Conservation (phyloP, 129 eudicot species). For the Centaurea solstitialis region DNA sequence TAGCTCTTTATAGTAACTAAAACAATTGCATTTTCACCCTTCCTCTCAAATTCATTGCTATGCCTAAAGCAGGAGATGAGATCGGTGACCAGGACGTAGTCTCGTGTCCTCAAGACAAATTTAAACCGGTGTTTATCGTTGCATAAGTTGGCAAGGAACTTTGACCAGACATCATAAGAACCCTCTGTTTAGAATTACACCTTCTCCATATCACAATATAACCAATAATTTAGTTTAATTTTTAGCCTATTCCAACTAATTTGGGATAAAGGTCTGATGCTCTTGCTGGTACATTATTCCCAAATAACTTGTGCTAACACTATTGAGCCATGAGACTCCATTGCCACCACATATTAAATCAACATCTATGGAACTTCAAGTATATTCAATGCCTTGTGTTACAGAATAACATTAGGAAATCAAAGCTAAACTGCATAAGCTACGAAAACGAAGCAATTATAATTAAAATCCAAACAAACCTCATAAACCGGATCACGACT, state of each 20-base stretch:
- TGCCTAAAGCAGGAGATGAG: neutral
- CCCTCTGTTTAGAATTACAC: neutral
- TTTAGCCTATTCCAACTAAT: neutral
- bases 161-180: neutral
- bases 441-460: neutral
- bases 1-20: neutral
- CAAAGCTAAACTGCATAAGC: neutral
- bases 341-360: neutral
- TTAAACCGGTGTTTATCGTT: neutral
- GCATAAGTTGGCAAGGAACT: neutral
- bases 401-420: neutral
- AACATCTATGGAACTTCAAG: neutral
- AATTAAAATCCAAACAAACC: slow-evolving; percentile 43
- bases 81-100: neutral
- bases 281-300: neutral
- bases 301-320: neutral
- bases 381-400: neutral
- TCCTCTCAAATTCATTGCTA: neutral
- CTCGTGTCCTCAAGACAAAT: neutral
- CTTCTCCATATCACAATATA: neutral
- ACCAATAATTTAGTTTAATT: neutral
- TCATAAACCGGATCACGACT: slow-evolving; percentile 93
- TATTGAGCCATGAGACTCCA: neutral
- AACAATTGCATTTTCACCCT: neutral
- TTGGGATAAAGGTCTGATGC: neutral